A percentile compares a stretch with the other conserved stretches of the same genome.
These are phyloP conservation scores for Telfairia occidentalis DNA, from an alignment of 331 rosid species.

Conservation along the genomic window DNA sequence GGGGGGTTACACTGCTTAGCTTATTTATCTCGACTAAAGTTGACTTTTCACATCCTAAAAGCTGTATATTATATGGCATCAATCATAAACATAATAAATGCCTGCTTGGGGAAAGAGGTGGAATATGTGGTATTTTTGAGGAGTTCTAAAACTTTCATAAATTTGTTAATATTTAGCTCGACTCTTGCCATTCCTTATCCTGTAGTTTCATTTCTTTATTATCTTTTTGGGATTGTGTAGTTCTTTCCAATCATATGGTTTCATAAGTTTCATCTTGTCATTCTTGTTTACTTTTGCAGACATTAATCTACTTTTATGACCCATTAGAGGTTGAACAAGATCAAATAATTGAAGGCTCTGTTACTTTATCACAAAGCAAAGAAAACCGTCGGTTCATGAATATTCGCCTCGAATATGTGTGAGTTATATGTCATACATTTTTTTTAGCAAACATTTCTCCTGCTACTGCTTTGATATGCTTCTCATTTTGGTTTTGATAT, in stretches of 20 bases:
- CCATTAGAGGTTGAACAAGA: conserved; percentile 95
- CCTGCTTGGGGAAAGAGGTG: not conserved
- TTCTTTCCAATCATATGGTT: not conserved
- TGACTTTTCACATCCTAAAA: not conserved
- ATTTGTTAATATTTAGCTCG: not conserved
- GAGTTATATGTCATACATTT: conserved; percentile 27
- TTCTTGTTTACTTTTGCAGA: conserved; percentile 41
- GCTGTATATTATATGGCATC: not conserved
- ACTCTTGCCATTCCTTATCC: not conserved
- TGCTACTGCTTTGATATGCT: not conserved
- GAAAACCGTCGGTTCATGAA: conserved; percentile 96
- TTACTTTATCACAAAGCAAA: conserved; percentile 76
- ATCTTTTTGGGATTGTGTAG: not conserved
- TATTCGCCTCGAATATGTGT: conserved; percentile 88
- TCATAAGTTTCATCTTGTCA: not conserved
- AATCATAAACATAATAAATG: not conserved
- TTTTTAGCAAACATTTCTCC: not conserved
- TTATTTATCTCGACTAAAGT: not conserved
- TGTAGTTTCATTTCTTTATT: not conserved
- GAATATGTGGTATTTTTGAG: not conserved
- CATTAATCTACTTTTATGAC: conserved; percentile 79
- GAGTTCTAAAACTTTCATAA: not conserved
- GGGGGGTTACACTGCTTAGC: not conserved
- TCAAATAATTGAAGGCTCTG: conserved; percentile 83
- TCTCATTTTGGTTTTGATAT: conserved; percentile 9